Base-by-base conservation (phyloP, 2,329 filamentous ascomycete species). In the Talaromyces sp. region DNA sequence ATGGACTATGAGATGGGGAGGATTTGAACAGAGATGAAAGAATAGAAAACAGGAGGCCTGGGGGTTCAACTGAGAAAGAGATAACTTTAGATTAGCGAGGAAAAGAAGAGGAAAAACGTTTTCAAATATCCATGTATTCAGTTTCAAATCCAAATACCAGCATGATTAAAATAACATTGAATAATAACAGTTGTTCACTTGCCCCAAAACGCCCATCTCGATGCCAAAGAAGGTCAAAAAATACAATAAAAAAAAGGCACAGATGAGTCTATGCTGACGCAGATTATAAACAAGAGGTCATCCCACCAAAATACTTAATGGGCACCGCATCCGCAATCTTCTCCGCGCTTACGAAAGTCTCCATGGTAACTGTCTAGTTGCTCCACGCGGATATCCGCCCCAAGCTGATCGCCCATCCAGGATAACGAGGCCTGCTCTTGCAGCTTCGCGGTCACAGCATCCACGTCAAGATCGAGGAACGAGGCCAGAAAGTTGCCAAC, bases 401-500 rank as follows among this genome's bases (percentile, higher is more conserved):
- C 73, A 1, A 76, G 65, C 1, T 74, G 74, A 42, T 76, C 66
- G 14, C 78, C 78, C 72, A 80, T 70, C 78, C 78, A 81, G 30
- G 64, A 62, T 68, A 69, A 72, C 31, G 64, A 66, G 36, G 62
- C 64, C 5, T 69, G 65, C 4, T 69, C 62, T 67, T 81, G 84
- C 52, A 99, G 78, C 75, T 95, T 88, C 70, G 86, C 80, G 0
- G 93, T 97, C 60, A 98, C 86, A 34, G 82, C 81, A 1, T 91
- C 85, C 1, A 96, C 85, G 71, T 97, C 88, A 1, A 98, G 85
- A 56, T 85, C 85, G 0, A 99, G 83, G 70, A 95, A 99, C 8
- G 87, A 79, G 7, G 86, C 81, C 62, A 99, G 77, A 74, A 97
- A 99, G 52, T 84, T 80, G 36, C 95, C 95, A 0, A 99, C 84